Evolutionary conservation across 768 basidiomycete species (phyloP), one percentile per base, ranked within the genome.

Genomic region (Mycena vitilis): DNA sequence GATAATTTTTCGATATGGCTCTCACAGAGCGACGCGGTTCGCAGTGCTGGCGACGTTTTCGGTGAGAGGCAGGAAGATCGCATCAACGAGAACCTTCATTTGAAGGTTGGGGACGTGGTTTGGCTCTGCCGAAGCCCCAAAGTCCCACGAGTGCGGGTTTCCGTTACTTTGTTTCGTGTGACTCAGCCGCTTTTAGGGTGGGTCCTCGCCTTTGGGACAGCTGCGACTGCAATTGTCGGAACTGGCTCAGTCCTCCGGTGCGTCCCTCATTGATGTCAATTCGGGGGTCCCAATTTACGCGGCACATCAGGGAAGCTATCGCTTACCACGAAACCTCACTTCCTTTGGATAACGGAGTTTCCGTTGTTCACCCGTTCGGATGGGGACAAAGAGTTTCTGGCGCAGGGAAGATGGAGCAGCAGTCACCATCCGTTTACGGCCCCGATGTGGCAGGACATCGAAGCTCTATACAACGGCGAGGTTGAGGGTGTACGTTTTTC

Each of bases 401-500:
- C 95, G 5, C 86, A 89, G 64, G 96, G 96, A 37, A 85, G 95
- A 74, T 97, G 95, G 94, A 92, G 93, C 71, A 93, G 93, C 70
- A 90, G 94, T 4, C 96, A 98, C 75, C 96, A 98, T 79, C 96
- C 96, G 3, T 98, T 98, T 80, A 98, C 96, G 15, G 96, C 96
- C 11, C 96, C 96, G 23, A 93, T 96, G 89, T 92, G 85, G 85
- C 88, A 97, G 78, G 96, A 98, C 78, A 84, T 97, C 30, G 84
- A 89, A 53, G 86, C 88, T 44, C 83, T 98, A 81, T 91, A 92
- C 75, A 81, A 81, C 48, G 95, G 94, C 44, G 83, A 88, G 73
- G 81, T 91, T 54, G 88, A 89, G 59, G 78, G 82, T 73, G 88
- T 88, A 74, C 71, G 85, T 76, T 52, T 47, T 62, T 51, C 44